A percentile compares a stretch with the other conserved stretches of the same genome.
phyloP scores from a whole-genome alignment of 192 early-diverging fungal genomes.

The Coemansia erecta region DNA sequence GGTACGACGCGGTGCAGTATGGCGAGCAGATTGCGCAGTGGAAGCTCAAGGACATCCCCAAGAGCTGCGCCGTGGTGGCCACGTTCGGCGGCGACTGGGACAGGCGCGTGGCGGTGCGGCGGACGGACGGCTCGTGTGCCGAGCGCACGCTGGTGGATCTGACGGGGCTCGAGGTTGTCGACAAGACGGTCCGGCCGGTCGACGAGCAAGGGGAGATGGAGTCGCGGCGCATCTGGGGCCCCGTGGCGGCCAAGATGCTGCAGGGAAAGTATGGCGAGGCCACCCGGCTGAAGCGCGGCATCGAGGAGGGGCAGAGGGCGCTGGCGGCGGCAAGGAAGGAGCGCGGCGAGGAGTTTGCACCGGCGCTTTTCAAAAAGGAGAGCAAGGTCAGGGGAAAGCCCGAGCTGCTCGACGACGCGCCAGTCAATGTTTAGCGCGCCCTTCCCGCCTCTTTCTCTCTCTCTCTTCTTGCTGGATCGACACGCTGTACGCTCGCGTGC shows the following conservation, averaged over 20 bases:
- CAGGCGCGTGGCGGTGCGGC: conserved; percentile 53
- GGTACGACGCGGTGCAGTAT: conserved; percentile 53
- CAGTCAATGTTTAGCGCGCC: conserved; percentile 36
- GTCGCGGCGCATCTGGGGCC: conserved; percentile 61
- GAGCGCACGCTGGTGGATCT: conserved; percentile 57
- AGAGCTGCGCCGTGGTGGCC: conserved; percentile 51
- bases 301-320: conserved; percentile 67
- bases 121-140: conserved; percentile 6
- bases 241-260: conserved; percentile 60
- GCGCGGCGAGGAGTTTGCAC: conserved; percentile 53
- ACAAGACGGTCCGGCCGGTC: conserved; percentile 57
- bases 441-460: too few relatives aligned
- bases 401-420: conserved; percentile 41
- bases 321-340: conserved; percentile 53
- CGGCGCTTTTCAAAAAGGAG: conserved; percentile 61
- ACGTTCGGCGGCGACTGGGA: conserved; percentile 67
- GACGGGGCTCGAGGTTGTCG: conserved; percentile 41
- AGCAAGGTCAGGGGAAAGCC: conserved; percentile 46
- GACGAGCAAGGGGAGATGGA: conserved; percentile 64
- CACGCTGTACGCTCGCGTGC: neutral
- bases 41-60: conserved; percentile 61
- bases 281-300: conserved; percentile 61
- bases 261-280: conserved; percentile 59
- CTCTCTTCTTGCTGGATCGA: too few relatives aligned
- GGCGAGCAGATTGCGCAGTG: conserved; percentile 31